Conservation (phyloP, 1,284 basidiomycete species). For the Earliella scabrosa region DNA sequence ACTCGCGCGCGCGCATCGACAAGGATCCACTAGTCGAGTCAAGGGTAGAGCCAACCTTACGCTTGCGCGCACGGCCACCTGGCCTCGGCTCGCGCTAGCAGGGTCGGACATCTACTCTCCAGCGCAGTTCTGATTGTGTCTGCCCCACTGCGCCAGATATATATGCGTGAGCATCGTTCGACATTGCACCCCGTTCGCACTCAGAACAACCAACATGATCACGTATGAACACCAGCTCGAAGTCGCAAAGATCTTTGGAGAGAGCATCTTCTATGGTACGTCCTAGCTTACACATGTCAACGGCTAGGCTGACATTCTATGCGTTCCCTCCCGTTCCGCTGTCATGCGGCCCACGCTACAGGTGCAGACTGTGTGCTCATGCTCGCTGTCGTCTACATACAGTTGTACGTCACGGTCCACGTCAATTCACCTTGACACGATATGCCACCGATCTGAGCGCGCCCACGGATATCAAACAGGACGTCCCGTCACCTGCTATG, state of each 20-base stretch:
- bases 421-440: neutral
- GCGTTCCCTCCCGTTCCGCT: too few relatives aligned
- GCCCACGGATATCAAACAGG: neutral
- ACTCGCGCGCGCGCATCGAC: too few relatives aligned
- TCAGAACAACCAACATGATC: neutral
- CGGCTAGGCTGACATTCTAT: neutral
- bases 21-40: too few relatives aligned
- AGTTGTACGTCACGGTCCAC: slow-evolving; percentile 1
- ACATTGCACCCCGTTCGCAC: too few relatives aligned
- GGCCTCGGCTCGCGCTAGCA: too few relatives aligned
- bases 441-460: too few relatives aligned
- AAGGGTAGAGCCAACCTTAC: too few relatives aligned
- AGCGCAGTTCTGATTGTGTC: too few relatives aligned
- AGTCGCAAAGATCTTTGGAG: slow-evolving; percentile 9
- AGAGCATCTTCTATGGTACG: slow-evolving; percentile 12
- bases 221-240: slow-evolving; percentile 5
- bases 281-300: neutral
- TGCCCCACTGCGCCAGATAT: too few relatives aligned
- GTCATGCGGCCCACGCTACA: neutral
- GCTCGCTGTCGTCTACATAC: slow-evolving; percentile 7
- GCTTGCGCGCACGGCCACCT: too few relatives aligned
- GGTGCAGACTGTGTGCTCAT: slow-evolving; percentile 4
- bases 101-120: too few relatives aligned
- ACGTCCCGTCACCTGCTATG: slow-evolving; percentile 4
- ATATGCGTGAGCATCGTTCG: too few relatives aligned